Percentiles rank a stretch among this genome's conserved stretches.
Evolutionary conservation across 257 asterid species (phyloP).

Genomic region (Primulina tabacum): DNA sequence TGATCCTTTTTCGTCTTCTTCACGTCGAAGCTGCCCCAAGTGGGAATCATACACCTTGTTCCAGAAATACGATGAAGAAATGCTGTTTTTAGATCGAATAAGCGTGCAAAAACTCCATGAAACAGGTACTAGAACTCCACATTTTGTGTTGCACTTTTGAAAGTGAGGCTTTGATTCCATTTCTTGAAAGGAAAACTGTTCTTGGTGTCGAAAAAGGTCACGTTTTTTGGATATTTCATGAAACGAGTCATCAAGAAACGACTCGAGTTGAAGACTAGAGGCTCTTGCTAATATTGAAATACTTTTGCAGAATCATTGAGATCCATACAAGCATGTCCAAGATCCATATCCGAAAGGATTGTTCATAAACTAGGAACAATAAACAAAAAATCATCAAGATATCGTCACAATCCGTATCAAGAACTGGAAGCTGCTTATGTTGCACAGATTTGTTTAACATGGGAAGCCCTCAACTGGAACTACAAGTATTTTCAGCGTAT

Average conservation of each 20-base stretch:
- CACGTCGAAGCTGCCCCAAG: constrained; percentile 85
- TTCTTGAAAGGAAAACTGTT: background rate
- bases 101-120: constrained; percentile 79
- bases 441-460: constrained; percentile 81
- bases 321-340: constrained; percentile 76
- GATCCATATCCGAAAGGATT: constrained; percentile 81
- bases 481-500: constrained; percentile 68
- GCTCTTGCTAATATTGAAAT: background rate
- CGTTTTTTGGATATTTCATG: background rate
- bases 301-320: constrained; percentile 59
- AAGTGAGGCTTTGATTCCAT: background rate
- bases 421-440: constrained; percentile 82
- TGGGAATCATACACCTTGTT: constrained; percentile 93
- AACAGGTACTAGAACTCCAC: constrained; percentile 45
- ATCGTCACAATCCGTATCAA: constrained; percentile 53
- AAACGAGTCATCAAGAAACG: background rate
- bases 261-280: background rate
- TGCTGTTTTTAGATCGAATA: constrained; percentile 78
- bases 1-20: constrained; percentile 82
- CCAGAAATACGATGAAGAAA: constrained; percentile 91
- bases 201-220: background rate
- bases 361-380: constrained; percentile 42
- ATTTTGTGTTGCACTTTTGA: background rate
- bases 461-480: constrained; percentile 95
- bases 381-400: constrained; percentile 38